Evolutionary conservation across 768 basidiomycete genomes (phyloP).

Genomic region (Pulveroboletus ravenelii): DNA sequence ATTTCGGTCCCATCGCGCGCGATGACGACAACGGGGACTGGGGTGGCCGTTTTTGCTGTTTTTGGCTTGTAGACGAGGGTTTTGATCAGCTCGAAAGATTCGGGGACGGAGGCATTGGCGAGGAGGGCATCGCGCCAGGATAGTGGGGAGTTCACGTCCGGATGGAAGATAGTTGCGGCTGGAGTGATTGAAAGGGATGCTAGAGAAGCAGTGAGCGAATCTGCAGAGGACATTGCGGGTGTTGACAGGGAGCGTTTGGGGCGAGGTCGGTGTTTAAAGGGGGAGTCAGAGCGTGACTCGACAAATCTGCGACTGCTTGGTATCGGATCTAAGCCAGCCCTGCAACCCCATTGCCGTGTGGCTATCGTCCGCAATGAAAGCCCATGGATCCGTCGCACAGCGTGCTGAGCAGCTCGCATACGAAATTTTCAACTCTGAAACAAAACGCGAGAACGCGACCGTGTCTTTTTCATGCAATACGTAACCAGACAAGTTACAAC

Average conservation of each 20-base stretch:
- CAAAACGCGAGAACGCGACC: conserved; percentile 8
- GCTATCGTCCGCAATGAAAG: conserved; percentile 13
- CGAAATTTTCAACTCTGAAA: conserved; percentile 13
- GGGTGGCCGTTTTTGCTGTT: conserved; percentile 82
- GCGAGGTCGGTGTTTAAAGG: conserved; percentile 14
- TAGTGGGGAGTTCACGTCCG: conserved; percentile 60
- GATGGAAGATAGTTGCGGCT: conserved; percentile 50
- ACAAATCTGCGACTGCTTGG: conserved; percentile 8
- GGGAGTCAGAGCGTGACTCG: conserved; percentile 23
- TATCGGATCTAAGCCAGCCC: conserved; percentile 20
- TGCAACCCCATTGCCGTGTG: conserved; percentile 5
- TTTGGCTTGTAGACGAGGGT: conserved; percentile 95
- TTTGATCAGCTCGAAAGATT: conserved; percentile 71
- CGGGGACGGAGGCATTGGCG: conserved; percentile 45
- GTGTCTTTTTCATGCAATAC: conserved; percentile 17
- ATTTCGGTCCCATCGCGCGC: conserved; percentile 84
- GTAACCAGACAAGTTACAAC: conserved; percentile 1
- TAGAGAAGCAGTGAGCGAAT: conserved; percentile 38
- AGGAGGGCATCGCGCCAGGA: conserved; percentile 74
- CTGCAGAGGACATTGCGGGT: conserved; percentile 34
- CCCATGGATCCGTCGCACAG: conserved; percentile 23
- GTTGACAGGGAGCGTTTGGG: conserved; percentile 6
- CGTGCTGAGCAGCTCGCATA: conserved; percentile 27
- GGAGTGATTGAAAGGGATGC: conserved; percentile 54
- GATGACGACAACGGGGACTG: conserved; percentile 83